These are phyloP conservation scores for Stephania japonica DNA, from an alignment of 164 flowering plant genomes.

Conservation along the genomic window DNA sequence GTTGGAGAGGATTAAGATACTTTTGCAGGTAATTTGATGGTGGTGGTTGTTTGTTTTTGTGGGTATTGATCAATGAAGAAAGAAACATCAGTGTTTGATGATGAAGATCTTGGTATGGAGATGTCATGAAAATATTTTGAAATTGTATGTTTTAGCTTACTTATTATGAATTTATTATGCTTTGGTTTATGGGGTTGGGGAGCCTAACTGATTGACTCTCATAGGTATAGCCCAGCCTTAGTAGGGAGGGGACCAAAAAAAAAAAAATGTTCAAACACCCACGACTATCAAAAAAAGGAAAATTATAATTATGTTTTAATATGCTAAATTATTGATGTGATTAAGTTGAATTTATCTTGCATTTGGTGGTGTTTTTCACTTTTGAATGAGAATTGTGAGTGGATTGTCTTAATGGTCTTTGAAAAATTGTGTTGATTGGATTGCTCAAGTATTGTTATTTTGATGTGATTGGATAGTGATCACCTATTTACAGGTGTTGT, in stretches of 20 bases:
- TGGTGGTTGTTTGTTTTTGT: background rate
- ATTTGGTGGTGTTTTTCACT: background rate
- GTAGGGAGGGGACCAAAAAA: too few species aligned
- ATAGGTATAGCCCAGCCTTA: too few species aligned
- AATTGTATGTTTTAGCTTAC: too few species aligned
- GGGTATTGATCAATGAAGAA: background rate
- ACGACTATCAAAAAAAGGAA: background rate
- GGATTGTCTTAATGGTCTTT: background rate
- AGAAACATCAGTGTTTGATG: background rate
- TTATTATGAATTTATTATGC: too few species aligned
- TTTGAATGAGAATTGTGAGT: background rate
- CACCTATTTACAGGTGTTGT: background rate
- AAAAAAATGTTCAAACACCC: too few species aligned
- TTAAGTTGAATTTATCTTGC: background rate
- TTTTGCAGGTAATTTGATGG: constrained; percentile 57
- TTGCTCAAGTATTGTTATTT: background rate
- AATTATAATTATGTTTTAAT: background rate
- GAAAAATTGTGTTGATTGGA: background rate
- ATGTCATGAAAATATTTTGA: background rate
- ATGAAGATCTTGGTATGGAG: background rate
- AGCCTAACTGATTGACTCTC: too few species aligned
- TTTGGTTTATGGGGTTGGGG: too few species aligned
- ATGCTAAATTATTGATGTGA: background rate
- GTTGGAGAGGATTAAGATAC: constrained; percentile 71
- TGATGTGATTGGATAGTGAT: background rate